Percentiles rank a stretch among this genome's conserved stretches.
phyloP scores from a whole-genome alignment of 257 asterid species.

The Nicotiana obtusifolia region DNA sequence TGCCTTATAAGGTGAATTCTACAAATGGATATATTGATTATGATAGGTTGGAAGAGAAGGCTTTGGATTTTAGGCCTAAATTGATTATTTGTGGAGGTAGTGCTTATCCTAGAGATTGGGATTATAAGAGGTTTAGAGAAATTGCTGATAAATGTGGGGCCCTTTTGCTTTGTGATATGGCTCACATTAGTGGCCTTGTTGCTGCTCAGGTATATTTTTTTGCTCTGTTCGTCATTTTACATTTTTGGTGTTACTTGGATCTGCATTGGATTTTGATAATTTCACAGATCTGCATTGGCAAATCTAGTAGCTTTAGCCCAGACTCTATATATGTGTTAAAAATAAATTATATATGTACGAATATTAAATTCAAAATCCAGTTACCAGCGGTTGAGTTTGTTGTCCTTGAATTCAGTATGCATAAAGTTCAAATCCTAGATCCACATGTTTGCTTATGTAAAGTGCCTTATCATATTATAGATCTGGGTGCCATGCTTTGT shows the following conservation, averaged over 20 bases:
- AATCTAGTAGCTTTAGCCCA: no score
- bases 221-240: not conserved
- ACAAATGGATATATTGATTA: constrained; percentile 81
- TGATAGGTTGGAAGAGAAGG: constrained; percentile 64
- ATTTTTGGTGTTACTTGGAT: not conserved
- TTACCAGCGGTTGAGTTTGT: no score
- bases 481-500: not conserved
- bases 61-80: constrained; percentile 82
- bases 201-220: constrained; percentile 70
- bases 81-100: constrained; percentile 91
- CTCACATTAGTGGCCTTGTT: constrained; percentile 94
- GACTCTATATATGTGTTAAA: no score
- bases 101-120: constrained; percentile 63
- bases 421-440: no score
- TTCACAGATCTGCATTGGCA: not conserved
- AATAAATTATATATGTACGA: no score
- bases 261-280: not conserved
- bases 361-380: no score
- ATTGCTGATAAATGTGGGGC: constrained; percentile 71
- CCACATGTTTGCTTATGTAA: not conserved
- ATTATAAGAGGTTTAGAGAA: constrained; percentile 44
- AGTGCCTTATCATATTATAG: not conserved
- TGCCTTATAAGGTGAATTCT: constrained; percentile 86
- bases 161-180: constrained; percentile 88
- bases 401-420: no score